These are phyloP conservation scores for Larix kaempferi DNA, from an alignment of 75 land plant species.

Conservation along the genomic window DNA sequence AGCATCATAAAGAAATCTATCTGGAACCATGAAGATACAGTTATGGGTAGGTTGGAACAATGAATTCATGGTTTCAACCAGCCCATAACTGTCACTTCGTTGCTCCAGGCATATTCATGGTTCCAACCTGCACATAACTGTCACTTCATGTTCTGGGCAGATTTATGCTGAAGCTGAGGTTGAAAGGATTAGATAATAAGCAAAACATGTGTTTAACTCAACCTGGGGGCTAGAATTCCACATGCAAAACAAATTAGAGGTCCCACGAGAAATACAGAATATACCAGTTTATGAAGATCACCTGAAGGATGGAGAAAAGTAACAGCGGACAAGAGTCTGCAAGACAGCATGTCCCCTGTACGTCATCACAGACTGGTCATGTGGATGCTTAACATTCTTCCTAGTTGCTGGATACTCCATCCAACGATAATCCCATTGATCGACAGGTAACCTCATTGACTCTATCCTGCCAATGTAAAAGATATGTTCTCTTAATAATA, in stretches of 20 bases:
- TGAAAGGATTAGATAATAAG: not conserved
- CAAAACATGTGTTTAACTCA: not conserved
- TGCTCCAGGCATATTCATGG: too few relatives aligned
- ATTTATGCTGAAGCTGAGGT: not conserved
- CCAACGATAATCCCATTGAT: slow-evolving; percentile 90
- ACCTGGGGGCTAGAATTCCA: not conserved
- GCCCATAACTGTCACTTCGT: too few relatives aligned
- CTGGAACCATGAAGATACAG: too few relatives aligned
- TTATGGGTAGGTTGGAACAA: too few relatives aligned
- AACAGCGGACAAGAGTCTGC: slow-evolving; percentile 89
- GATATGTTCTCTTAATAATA: slow-evolving; percentile 3
- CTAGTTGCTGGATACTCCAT: slow-evolving; percentile 67
- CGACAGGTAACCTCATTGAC: slow-evolving; percentile 20
- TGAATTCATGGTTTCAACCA: too few relatives aligned
- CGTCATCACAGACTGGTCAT: slow-evolving; percentile 82
- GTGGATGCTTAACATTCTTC: slow-evolving; percentile 61
- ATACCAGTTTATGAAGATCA: slow-evolving; percentile 4
- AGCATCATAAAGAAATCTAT: too few relatives aligned
- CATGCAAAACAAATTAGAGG: not conserved
- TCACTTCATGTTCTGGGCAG: too few relatives aligned
- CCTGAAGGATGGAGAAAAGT: slow-evolving; percentile 89
- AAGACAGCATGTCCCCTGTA: slow-evolving; percentile 86
- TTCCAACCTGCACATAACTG: too few relatives aligned
- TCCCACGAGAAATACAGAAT: not conserved
- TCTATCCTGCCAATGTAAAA: slow-evolving; percentile 22